phyloP scores from a whole-genome alignment of 495 filamentous ascomycete genomes.

The Talaromyces thailandensis region DNA sequence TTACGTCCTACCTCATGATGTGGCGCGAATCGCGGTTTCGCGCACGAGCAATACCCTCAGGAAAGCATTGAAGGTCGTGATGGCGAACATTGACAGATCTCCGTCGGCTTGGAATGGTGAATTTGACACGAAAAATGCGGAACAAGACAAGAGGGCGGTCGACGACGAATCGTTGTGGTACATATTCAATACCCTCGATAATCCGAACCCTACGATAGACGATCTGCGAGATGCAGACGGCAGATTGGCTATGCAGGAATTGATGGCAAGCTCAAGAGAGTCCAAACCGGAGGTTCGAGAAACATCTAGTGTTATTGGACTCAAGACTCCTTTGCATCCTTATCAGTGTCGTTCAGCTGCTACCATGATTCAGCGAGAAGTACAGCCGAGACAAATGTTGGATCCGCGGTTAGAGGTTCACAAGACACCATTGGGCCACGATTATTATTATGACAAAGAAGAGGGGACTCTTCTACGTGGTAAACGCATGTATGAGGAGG shows the following conservation, averaged over 20 bases:
- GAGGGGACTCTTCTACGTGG: constrained; percentile 50
- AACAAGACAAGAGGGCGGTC: constrained; percentile 7
- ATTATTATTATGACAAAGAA: constrained; percentile 67
- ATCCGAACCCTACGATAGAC: constrained; percentile 53
- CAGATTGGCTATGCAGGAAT: constrained; percentile 48
- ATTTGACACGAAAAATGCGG: not conserved
- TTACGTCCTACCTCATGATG: constrained; percentile 60
- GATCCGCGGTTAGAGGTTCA: constrained; percentile 63
- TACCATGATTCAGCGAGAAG: constrained; percentile 77
- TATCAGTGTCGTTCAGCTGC: constrained; percentile 81
- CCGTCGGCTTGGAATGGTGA: constrained; percentile 46
- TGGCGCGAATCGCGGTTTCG: constrained; percentile 40
- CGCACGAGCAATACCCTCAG: constrained; percentile 31
- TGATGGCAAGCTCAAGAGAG: constrained; percentile 32
- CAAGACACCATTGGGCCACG: constrained; percentile 47
- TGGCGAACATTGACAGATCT: constrained; percentile 50
- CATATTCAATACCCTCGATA: constrained; percentile 77
- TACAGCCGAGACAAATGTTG: constrained; percentile 49
- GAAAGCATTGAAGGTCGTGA: constrained; percentile 37
- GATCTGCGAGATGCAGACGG: constrained; percentile 45
- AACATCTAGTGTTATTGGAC: constrained; percentile 40
- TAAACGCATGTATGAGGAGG: constrained; percentile 63
- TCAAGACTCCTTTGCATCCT: constrained; percentile 60
- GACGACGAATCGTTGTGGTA: constrained; percentile 63
- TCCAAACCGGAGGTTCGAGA: constrained; percentile 6